Conservation (phyloP, 352 stramenopile species). For the Phytophthora ramorum region DNA sequence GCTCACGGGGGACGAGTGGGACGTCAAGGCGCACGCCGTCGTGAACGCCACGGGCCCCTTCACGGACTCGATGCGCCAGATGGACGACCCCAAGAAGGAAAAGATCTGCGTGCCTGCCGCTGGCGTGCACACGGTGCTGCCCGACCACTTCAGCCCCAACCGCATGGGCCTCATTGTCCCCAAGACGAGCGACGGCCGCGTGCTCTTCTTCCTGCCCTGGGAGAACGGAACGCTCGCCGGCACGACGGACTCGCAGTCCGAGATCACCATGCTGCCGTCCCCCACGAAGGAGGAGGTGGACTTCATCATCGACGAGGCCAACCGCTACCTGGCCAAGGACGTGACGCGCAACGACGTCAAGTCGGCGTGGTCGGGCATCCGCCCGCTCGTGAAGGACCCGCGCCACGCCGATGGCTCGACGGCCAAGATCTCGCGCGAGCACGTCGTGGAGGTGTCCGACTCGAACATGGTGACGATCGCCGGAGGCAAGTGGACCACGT, state of each 20-base stretch:
- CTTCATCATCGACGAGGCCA: conserved; percentile 95
- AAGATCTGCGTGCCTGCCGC: conserved; percentile 94
- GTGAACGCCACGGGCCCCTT: conserved; percentile 97
- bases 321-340: conserved; percentile 91
- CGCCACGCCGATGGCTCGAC: conserved; percentile 84
- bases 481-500: conserved; percentile 98
- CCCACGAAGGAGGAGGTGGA: conserved; percentile 93
- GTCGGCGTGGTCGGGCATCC: conserved; percentile 96
- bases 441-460: conserved; percentile 93
- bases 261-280: conserved; percentile 95
- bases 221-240: conserved; percentile 93
- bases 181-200: conserved; percentile 94
- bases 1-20: conserved; percentile 90
- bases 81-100: conserved; percentile 91
- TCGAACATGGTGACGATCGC: conserved; percentile 95
- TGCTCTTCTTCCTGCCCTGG: conserved; percentile 97
- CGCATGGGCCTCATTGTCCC: conserved; percentile 97
- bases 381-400: conserved; percentile 93
- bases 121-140: conserved; percentile 95
- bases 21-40: conserved; percentile 90
- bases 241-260: conserved; percentile 93
- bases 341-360: conserved; percentile 94
- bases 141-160: conserved; percentile 95
- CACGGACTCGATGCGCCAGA: conserved; percentile 89
- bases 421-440: conserved; percentile 92